Evolutionary conservation across 2,329 filamentous ascomycete species (phyloP).

Genomic region (Beauveria pseudobassiana): DNA sequence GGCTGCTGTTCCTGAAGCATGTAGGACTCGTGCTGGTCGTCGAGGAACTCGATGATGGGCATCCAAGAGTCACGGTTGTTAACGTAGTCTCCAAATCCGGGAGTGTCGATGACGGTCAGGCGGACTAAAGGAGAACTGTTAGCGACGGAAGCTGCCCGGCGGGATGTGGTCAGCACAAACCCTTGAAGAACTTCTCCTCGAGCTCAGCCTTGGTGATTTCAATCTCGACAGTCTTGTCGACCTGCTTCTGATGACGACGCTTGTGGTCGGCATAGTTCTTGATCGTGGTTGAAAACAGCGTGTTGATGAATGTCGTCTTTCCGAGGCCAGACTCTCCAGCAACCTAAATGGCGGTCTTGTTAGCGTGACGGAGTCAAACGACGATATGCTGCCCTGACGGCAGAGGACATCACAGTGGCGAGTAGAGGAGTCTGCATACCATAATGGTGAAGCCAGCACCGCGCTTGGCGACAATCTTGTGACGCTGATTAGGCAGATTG

Average conservation of each 20-base stretch:
- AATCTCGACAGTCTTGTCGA: constrained; percentile 99
- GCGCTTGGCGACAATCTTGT: constrained; percentile 72
- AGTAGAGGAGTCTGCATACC: constrained; percentile 47
- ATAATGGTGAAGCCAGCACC: constrained; percentile 99
- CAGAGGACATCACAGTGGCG: neutral
- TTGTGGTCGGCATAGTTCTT: constrained; percentile 99
- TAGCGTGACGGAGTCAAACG: constrained; percentile 2
- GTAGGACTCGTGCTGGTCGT: constrained; percentile 99
- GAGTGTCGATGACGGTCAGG: constrained; percentile 96
- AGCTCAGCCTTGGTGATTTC: constrained; percentile 99
- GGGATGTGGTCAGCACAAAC: constrained; percentile 39
- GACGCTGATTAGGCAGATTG: constrained; percentile 66
- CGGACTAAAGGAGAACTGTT: constrained; percentile 56
- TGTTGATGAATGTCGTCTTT: constrained; percentile 99
- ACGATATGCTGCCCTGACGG: neutral
- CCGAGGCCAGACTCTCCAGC: constrained; percentile 96
- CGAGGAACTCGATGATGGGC: constrained; percentile 99
- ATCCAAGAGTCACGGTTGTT: constrained; percentile 99
- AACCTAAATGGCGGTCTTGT: constrained; percentile 49
- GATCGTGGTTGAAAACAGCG: constrained; percentile 98
- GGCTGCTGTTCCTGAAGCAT: constrained; percentile 99
- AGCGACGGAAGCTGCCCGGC: neutral
- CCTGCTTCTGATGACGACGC: constrained; percentile 97
- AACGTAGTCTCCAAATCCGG: constrained; percentile 98
- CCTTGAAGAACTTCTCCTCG: constrained; percentile 99